phyloP scores from a whole-genome alignment of 169 alveolate species.

The Babesia ovata region DNA sequence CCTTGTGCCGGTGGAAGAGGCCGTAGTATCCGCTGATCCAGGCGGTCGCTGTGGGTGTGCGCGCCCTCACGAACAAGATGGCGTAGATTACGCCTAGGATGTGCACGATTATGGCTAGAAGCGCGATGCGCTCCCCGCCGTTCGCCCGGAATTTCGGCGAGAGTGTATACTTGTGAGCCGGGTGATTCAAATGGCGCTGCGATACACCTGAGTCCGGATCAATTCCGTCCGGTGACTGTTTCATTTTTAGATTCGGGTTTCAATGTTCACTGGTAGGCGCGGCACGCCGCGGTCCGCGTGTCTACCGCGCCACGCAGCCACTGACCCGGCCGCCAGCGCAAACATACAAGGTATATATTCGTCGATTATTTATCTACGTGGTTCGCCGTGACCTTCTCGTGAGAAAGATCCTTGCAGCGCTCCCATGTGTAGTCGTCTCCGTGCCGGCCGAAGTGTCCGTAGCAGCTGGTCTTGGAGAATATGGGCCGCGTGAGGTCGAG shows the following conservation, averaged over 20 bases:
- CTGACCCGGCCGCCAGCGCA: not conserved
- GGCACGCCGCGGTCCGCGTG: not conserved
- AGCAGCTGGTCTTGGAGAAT: constrained; percentile 91
- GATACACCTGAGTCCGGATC: constrained; percentile 9
- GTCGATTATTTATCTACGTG: not conserved
- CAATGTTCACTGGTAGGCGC: not conserved
- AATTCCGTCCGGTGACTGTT: not conserved
- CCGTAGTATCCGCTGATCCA: not conserved
- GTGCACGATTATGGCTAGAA: constrained; percentile 1
- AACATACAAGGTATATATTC: not conserved
- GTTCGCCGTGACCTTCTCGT: constrained; percentile 45
- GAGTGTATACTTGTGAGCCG: constrained; percentile 18
- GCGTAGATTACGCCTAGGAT: constrained; percentile 13
- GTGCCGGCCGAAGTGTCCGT: constrained; percentile 98
- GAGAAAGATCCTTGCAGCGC: constrained; percentile 79
- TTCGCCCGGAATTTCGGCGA: constrained; percentile 9
- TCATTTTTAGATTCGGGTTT: not conserved
- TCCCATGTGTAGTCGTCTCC: constrained; percentile 96
- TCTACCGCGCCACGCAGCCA: not conserved
- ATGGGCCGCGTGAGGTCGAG: constrained; percentile 89
- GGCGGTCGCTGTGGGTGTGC: not conserved
- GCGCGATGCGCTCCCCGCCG: constrained; percentile 5
- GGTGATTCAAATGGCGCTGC: constrained; percentile 1
- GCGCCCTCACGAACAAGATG: not conserved
- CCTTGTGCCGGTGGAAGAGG: not conserved